Base-by-base conservation (phyloP, 2,329 filamentous ascomycete genomes). In the Xylariaceae sp. region DNA sequence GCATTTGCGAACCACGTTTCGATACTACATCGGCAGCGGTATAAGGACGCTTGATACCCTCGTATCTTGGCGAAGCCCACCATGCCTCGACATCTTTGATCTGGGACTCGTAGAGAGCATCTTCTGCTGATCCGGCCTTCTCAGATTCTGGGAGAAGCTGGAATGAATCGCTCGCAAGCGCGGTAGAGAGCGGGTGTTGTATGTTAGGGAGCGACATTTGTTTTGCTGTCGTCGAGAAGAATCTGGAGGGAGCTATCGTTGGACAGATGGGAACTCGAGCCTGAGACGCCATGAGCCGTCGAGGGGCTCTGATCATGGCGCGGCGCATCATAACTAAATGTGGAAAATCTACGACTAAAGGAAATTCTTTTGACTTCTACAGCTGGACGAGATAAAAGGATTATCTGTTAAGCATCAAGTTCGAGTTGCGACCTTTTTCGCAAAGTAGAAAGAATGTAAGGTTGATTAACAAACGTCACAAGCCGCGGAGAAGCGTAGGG, bases 41-140 rank as follows among this genome's bases (percentile, higher is more conserved):
- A 68, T 97, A 99, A 11, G 92, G 90, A 41, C 94, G 81, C 75
- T 87, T 94, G 75, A 97, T 96, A 52, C 89, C 92, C 57, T 86
- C 80, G 67, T 84, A 99, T 49, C 94, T 84, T 7, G 89, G 85
- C 38, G 85, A 86, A 17, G 81, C 79, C 92, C 92, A 99, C 94
- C 92, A 97, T 27, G 85, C 80, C 68, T 91, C 83, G 11, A 97
- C 90, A 61, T 94, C 86, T 62, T 86, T 80, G 45, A 97, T 76
- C 66, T 96, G 89, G 55, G 87, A 81, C 39, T 91, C 82, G 68
- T 91, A 95, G 1, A 96, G 77, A 1, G 83, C 83, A 70, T 97
- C 90, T 69, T 97, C 94, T 0, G 89, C 83, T 15, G 79, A 76
- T 14, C 90, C 90, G 0, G 86, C 75, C 69, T 97, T 96, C 49